A percentile compares a stretch with the other conserved stretches of the same genome.
These are phyloP conservation scores for Termitomyces bulborhizus DNA, from an alignment of 768 basidiomycete species.

Conservation along the genomic window DNA sequence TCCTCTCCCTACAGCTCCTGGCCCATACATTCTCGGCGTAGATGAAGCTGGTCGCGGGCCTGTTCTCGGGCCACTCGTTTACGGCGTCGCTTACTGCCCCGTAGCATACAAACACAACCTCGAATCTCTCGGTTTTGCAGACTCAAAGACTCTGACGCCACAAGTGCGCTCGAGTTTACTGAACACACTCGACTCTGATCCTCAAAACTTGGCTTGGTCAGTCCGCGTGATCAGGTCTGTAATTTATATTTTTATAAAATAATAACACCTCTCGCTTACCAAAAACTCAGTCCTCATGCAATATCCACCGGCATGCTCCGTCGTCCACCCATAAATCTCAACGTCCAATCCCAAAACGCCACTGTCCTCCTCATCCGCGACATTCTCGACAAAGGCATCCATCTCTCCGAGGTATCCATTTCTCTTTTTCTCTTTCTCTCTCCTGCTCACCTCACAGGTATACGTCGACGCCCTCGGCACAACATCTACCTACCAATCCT, in stretches of 20 bases:
- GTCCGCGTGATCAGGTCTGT: slow-evolving; percentile 67
- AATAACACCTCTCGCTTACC: too few relatives aligned
- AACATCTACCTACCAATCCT: slow-evolving; percentile 77
- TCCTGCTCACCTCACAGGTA: slow-evolving; percentile 38
- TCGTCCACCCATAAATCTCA: slow-evolving; percentile 78
- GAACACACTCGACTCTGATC: slow-evolving; percentile 61
- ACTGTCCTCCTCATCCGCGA: slow-evolving; percentile 86
- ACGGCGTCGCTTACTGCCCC: slow-evolving; percentile 93
- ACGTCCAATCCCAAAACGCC: slow-evolving; percentile 82
- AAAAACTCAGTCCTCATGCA: slow-evolving; percentile 64
- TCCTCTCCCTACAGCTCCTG: slow-evolving; percentile 55
- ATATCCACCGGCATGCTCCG: slow-evolving; percentile 91
- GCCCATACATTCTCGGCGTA: slow-evolving; percentile 94
- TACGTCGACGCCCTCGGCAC: slow-evolving; percentile 95
- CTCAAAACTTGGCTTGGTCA: slow-evolving; percentile 72
- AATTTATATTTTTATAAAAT: background rate
- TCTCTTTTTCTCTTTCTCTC: too few relatives aligned
- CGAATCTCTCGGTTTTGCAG: slow-evolving; percentile 85
- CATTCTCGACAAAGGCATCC: slow-evolving; percentile 73
- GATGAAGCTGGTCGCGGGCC: slow-evolving; percentile 98
- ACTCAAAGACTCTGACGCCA: slow-evolving; percentile 86
- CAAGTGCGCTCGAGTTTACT: slow-evolving; percentile 63
- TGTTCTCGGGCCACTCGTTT: slow-evolving; percentile 92
- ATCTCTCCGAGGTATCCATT: slow-evolving; percentile 60
- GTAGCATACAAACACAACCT: slow-evolving; percentile 66